These are phyloP conservation scores for Mortierella sp. DNA, from an alignment of 371 early-diverging fungal species.

Conservation along the genomic window DNA sequence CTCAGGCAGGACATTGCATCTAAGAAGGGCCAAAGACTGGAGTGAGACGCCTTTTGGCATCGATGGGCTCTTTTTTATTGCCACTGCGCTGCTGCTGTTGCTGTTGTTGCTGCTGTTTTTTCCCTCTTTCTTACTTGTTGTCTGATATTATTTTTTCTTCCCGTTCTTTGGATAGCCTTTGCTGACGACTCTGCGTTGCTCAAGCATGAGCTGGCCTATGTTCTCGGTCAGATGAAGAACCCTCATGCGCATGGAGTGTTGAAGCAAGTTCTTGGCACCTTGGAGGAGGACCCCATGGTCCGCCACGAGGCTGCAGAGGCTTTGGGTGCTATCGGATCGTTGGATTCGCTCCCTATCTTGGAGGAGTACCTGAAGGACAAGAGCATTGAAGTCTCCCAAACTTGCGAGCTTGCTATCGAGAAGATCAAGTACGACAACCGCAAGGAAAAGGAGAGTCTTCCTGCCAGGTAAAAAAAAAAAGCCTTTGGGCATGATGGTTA, in stretches of 20 bases:
- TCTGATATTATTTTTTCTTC: conserved; percentile 5
- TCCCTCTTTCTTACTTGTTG: not conserved
- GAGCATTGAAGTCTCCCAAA: conserved; percentile 85
- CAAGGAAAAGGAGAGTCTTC: conserved; percentile 57
- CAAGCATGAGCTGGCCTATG: conserved; percentile 99
- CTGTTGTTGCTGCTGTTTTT: not conserved
- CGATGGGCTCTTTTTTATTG: conserved; percentile 1
- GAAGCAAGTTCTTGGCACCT: conserved; percentile 71
- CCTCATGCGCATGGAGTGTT: conserved; percentile 83
- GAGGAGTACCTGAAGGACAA: conserved; percentile 77
- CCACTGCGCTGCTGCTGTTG: no score
- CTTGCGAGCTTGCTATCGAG: conserved; percentile 95
- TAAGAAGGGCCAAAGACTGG: no score
- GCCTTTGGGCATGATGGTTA: not conserved
- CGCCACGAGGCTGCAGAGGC: conserved; percentile 99
- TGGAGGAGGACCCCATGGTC: conserved; percentile 94
- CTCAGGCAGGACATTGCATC: no score
- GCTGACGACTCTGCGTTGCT: conserved; percentile 91
- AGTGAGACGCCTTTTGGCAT: not conserved
- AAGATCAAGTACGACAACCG: conserved; percentile 83
- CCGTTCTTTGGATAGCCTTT: conserved; percentile 66
- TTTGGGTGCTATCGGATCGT: conserved; percentile 91
- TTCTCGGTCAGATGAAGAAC: conserved; percentile 98
- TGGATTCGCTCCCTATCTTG: conserved; percentile 72
- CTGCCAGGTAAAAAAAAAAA: conserved; percentile 33